A percentile compares a stretch with the other conserved stretches of the same genome.
Conservation (phyloP, 768 basidiomycete species). For the Cyathus striatus region DNA sequence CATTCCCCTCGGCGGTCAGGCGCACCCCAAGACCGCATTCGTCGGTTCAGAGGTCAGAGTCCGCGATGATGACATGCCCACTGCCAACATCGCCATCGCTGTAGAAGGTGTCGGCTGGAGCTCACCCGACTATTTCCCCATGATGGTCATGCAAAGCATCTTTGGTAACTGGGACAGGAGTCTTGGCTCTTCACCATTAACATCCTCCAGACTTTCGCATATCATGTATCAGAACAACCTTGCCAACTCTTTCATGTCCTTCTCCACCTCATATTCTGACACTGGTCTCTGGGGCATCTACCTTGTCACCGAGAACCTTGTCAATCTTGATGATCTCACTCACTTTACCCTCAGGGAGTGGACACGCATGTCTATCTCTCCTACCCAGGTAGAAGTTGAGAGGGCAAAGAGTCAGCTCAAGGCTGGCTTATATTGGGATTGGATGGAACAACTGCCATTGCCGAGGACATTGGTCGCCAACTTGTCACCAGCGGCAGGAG, state of each 20-base stretch:
- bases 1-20: slow-evolving; percentile 77
- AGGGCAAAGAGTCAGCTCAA: slow-evolving; percentile 98
- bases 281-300: slow-evolving; percentile 99
- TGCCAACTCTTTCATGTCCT: slow-evolving; percentile 99
- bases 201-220: slow-evolving; percentile 88
- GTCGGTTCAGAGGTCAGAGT: slow-evolving; percentile 93
- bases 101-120: slow-evolving; percentile 98
- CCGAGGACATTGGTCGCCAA: slow-evolving; percentile 98
- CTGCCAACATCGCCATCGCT: slow-evolving; percentile 92
- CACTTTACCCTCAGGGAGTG: slow-evolving; percentile 96
- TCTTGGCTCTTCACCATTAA: slow-evolving; percentile 83
- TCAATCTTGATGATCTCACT: slow-evolving; percentile 87
- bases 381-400: slow-evolving; percentile 85
- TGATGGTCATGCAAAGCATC: slow-evolving; percentile 97
- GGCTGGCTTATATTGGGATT: slow-evolving; percentile 85
- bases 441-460: slow-evolving; percentile 94
- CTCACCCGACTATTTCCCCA: slow-evolving; percentile 98
- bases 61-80: slow-evolving; percentile 86
- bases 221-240: slow-evolving; percentile 91
- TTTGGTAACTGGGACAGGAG: slow-evolving; percentile 99
- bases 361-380: slow-evolving; percentile 89
- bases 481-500: slow-evolving; percentile 90
- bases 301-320: slow-evolving; percentile 89
- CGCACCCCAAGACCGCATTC: slow-evolving; percentile 77
- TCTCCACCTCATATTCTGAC: slow-evolving; percentile 98